Base-by-base conservation (phyloP, 441 rosid genomes). In the Corymbia citriodora region DNA sequence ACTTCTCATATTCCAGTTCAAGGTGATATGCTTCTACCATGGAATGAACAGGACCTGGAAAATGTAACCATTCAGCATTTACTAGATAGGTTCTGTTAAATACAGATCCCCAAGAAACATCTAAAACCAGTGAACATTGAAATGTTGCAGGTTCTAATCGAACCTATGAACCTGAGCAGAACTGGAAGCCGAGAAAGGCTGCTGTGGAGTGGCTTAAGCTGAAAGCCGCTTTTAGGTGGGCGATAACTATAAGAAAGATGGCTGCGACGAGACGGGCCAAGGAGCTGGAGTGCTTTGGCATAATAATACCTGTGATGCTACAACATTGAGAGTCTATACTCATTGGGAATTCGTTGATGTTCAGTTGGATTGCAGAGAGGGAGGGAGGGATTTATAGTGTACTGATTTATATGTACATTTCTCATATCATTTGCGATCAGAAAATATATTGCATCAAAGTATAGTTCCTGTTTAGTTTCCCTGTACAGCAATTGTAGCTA, bases 401-500 rank as follows among this genome's bases (percentile, higher is more conserved):
- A 8, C 40, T 68, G 74, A 68, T 68, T 2, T 68, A 31, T 74
- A 74, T 14, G 14, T 40, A 74, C 83, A 36, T 17, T 36, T 74
- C 29, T 74, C 2, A 0, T 74, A 7, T 36, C 50, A 40, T 15
- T 4, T 74, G 5, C 0, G 21, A 40, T 74, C 83, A 70, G 81
- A 33, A 40, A 40, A 40, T 57, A 54, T 6, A 54, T 54, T 15
- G 18, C 55, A 54, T 54, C 17, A 72, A 4, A 2, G 40, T 74
- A 36, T 36, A 40, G 2, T 74, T 16, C 21, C 27, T 10, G 50
- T 6, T 74, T 74, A 74, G 83, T 74, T 45, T 68, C 74, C 31
- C 74, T 0, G 23, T 68, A 1, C 0, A 0, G 40, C 40, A 3
- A 5, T 68, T 33, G 21, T 21, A 40, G 9, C 83, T 74, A 40